These are phyloP conservation scores for Trichoderma polysporum DNA, from an alignment of 2,329 filamentous ascomycete genomes.

Conservation along the genomic window DNA sequence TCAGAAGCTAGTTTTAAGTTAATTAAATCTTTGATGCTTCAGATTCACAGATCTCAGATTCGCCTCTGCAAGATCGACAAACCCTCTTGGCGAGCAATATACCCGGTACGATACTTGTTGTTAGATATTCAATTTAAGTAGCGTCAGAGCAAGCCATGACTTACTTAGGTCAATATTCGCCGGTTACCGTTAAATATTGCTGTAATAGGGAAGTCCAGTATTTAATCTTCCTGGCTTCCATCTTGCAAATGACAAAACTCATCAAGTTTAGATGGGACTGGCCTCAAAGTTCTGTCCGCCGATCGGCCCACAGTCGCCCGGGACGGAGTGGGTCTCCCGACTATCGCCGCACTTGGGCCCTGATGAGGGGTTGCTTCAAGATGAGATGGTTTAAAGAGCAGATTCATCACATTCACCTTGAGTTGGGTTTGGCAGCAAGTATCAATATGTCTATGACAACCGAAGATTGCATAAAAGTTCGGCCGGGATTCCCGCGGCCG, in stretches of 20 bases:
- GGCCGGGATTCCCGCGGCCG: slow-evolving; percentile 5
- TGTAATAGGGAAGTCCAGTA: background rate
- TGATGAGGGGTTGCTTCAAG: background rate
- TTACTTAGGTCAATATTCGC: background rate
- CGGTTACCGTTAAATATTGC: background rate
- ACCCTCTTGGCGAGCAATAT: no score
- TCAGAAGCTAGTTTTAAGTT: slow-evolving; percentile 27
- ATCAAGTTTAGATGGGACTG: background rate
- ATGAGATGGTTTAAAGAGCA: background rate
- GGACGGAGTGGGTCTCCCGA: background rate
- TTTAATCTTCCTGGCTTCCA: background rate
- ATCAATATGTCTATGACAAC: slow-evolving; percentile 8
- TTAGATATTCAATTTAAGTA: no score
- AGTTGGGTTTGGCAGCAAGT: background rate
- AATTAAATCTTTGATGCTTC: background rate
- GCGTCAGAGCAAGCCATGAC: no score
- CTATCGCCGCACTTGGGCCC: background rate
- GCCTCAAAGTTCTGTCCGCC: background rate
- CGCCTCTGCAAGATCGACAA: background rate
- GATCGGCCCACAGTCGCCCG: background rate
- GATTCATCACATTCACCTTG: background rate
- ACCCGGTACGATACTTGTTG: no score
- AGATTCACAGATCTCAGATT: no score
- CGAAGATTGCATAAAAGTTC: slow-evolving; percentile 3
- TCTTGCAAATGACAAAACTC: background rate